These are phyloP conservation scores for Pisolithus marmoratus DNA, from an alignment of 768 basidiomycete species.

Conservation along the genomic window DNA sequence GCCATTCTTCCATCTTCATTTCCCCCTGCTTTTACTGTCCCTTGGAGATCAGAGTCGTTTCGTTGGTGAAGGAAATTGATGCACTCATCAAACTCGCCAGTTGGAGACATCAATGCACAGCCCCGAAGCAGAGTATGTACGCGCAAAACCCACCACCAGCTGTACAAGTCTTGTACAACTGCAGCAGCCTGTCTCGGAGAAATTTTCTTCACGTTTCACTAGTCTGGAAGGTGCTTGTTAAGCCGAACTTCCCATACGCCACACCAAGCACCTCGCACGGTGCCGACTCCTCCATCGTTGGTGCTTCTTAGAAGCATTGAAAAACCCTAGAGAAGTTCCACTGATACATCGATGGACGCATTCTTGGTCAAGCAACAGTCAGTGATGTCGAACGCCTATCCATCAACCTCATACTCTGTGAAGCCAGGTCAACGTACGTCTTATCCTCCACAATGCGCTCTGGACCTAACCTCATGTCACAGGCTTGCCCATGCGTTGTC, in stretches of 20 bases:
- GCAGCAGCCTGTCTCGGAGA: constrained; percentile 55
- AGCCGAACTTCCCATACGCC: constrained; percentile 9
- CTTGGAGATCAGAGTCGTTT: constrained; percentile 50
- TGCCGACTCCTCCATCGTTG: constrained; percentile 5
- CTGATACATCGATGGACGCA: constrained; percentile 35
- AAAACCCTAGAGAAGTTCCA: constrained; percentile 49
- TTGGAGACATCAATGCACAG: constrained; percentile 98
- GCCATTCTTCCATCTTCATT: constrained; percentile 61
- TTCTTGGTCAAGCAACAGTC: constrained; percentile 39
- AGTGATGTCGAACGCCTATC: constrained; percentile 50
- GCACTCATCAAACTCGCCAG: constrained; percentile 92
- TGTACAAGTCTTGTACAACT: constrained; percentile 91
- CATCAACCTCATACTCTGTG: constrained; percentile 61
- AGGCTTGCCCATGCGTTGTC: constrained; percentile 18
- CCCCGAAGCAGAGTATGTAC: constrained; percentile 90
- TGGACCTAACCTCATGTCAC: constrained; percentile 9
- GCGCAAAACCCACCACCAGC: constrained; percentile 79
- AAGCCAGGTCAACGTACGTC: constrained; percentile 52
- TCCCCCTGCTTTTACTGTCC: constrained; percentile 37
- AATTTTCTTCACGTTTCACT: constrained; percentile 33
- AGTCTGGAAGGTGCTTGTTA: constrained; percentile 28
- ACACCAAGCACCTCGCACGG: not conserved
- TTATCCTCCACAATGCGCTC: not conserved
- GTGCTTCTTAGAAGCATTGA: constrained; percentile 43
- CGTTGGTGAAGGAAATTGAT: constrained; percentile 74